Base-by-base conservation (phyloP, 192 early-diverging fungal species). In the Coemansia sp. region DNA sequence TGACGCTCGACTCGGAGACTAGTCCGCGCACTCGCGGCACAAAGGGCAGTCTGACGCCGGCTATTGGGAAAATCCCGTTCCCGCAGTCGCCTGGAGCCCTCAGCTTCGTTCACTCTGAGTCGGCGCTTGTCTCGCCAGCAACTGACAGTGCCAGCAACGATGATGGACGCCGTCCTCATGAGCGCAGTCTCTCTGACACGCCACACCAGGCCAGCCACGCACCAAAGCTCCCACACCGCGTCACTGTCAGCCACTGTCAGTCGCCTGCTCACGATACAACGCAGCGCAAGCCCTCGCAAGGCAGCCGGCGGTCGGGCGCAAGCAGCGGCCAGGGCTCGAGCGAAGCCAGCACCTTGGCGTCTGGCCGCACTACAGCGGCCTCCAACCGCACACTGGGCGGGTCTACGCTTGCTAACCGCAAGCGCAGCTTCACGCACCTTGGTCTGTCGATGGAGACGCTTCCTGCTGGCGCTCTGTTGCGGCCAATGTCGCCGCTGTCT, bases 401-500 rank as follows among this genome's bases (percentile, higher is more conserved):
- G 12, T 82, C 79, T 14, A 76, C 74, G 48, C 65, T 76, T 38
- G 75, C 75, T 53, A 77, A 61, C n/a, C 71, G 80, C 55, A 83
- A 83, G 64, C 80, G 80, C 72, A 83, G 80, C 67, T 83, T 76
- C 69, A 83, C 80, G 6, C 80, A 83, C 53, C 71, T 83, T 39
- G 80, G 80, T 5, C 72, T 83, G 59, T 77, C 80, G 16, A 83
- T 83, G 80, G 80, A 83, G 66, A 55, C 72, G 19, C 64, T 82
- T 20, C 51, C 61, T 57, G 37, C 68, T 10, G 32, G 51, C 20
- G 66, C 66, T 17, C 65, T 57, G 7, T 7, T 65, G n/a, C 57
- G 10, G 61, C 63, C 66, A 6, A 41, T 38, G 43, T 50, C 69
- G 38, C 37, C 64, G 25, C 11, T 63, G 19, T 63, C 68, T 12